Evolutionary conservation across 371 early-diverging fungal species (phyloP).

Genomic region (Batrachochytrium dendrobatidis): DNA sequence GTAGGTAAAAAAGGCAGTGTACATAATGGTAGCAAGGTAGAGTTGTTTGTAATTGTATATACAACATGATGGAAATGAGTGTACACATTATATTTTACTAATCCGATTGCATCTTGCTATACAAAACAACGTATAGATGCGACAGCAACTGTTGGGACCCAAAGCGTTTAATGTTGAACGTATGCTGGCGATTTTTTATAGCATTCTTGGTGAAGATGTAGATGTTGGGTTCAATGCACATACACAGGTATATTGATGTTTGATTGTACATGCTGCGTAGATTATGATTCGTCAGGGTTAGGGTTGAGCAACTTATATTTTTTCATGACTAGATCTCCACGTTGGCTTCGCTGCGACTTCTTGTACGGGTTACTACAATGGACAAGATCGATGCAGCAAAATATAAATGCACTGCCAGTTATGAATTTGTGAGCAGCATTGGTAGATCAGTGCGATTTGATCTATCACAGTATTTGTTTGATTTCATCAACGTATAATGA

Average conservation of each 20-base stretch:
- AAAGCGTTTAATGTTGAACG: conserved; percentile 85
- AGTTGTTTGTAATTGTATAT: not conserved
- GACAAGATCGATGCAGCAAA: conserved; percentile 70
- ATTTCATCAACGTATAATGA: conserved; percentile 40
- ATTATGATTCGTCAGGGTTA: not conserved
- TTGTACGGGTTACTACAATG: conserved; percentile 58
- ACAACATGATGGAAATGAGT: too few species aligned
- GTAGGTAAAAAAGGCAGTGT: conserved; percentile 1
- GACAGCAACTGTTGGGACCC: conserved; percentile 86
- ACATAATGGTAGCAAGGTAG: not conserved
- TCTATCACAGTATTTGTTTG: conserved; percentile 72
- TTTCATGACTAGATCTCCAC: conserved; percentile 49
- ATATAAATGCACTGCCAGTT: conserved; percentile 80
- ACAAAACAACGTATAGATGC: conserved; percentile 43
- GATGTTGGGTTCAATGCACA: conserved; percentile 73
- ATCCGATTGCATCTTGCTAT: too few species aligned
- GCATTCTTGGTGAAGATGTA: conserved; percentile 63
- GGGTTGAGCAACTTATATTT: not conserved
- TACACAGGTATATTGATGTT: conserved; percentile 45
- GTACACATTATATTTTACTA: too few species aligned
- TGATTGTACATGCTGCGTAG: not conserved
- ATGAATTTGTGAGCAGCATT: conserved; percentile 60
- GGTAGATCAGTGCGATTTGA: conserved; percentile 71
- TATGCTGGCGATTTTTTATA: conserved; percentile 90
- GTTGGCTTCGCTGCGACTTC: conserved; percentile 61